Percentiles rank a stretch among this genome's conserved stretches.
Evolutionary conservation across 495 filamentous ascomycete species (phyloP).

Genomic region (Aspergillus panamensis): DNA sequence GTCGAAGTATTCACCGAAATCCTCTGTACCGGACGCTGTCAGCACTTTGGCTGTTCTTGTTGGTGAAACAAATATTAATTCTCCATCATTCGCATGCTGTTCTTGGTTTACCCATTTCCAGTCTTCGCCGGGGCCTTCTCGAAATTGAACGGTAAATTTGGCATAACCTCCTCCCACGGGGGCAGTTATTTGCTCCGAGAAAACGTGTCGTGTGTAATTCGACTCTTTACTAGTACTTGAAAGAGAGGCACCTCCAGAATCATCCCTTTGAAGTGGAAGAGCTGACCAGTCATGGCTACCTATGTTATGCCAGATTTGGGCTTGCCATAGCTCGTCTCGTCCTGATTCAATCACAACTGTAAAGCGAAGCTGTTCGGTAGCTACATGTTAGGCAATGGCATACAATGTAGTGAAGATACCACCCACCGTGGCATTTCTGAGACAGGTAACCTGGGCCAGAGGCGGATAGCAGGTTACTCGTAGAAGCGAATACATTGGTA

Average conservation of each 20-base stretch:
- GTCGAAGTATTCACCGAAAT: conserved; percentile 59
- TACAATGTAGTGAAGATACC: neutral
- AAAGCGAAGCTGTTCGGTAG: conserved; percentile 48
- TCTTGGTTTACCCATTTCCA: conserved; percentile 79
- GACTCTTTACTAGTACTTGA: conserved; percentile 28
- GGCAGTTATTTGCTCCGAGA: conserved; percentile 32
- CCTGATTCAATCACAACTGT: conserved; percentile 70
- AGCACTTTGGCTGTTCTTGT: conserved; percentile 14
- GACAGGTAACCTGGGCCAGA: conserved; percentile 63
- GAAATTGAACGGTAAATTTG: conserved; percentile 75
- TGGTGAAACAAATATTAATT: conserved; percentile 47
- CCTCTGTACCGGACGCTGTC: conserved; percentile 26
- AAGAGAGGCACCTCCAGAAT: conserved; percentile 28
- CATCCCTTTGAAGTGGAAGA: conserved; percentile 31
- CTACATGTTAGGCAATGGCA: neutral
- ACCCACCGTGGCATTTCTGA: conserved; percentile 32
- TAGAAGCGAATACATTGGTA: neutral
- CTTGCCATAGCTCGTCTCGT: conserved; percentile 61
- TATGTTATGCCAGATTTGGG: conserved; percentile 73
- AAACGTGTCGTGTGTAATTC: conserved; percentile 39
- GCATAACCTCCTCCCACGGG: conserved; percentile 34
- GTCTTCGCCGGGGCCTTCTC: conserved; percentile 44
- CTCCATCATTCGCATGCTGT: conserved; percentile 57
- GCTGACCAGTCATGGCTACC: conserved; percentile 34
- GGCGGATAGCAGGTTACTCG: conserved; percentile 59